phyloP scores from a whole-genome alignment of 257 asterid genomes.

The Petunia axillaris region DNA sequence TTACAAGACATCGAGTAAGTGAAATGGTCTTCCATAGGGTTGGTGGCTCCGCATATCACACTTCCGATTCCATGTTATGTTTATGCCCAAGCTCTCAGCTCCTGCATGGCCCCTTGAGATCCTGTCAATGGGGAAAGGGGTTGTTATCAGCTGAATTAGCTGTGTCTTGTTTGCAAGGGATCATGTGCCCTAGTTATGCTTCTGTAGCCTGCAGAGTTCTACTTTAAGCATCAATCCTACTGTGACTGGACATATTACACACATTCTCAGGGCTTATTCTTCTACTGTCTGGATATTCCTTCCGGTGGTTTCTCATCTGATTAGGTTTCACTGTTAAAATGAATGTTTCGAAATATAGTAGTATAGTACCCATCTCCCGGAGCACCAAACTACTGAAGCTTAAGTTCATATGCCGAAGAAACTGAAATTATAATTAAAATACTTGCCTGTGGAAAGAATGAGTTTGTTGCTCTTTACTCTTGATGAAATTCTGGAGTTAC shows the following conservation, averaged over 20 bases:
- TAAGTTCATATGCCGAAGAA: background rate
- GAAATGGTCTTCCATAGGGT: background rate
- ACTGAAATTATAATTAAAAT: background rate
- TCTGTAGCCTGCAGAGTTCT: background rate
- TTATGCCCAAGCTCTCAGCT: background rate
- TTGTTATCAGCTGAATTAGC: background rate
- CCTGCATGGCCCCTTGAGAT: background rate
- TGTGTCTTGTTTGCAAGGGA: background rate
- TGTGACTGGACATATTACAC: background rate
- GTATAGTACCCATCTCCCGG: background rate
- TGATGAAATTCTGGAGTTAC: background rate
- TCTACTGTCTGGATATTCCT: background rate
- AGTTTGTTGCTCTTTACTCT: background rate
- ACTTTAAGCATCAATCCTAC: background rate
- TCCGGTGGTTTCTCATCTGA: background rate
- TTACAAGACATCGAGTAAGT: background rate
- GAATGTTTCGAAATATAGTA: background rate
- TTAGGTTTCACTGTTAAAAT: background rate
- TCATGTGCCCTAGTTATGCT: background rate
- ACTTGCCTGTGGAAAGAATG: background rate
- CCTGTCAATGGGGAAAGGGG: background rate
- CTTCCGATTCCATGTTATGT: background rate
- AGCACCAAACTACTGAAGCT: slow-evolving; percentile 6
- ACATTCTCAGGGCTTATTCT: background rate
- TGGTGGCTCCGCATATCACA: background rate